Percentiles rank a stretch among this genome's conserved stretches.
phyloP scores from a whole-genome alignment of 495 filamentous ascomycete species.

The Lasiosphaeriaceae sp. region DNA sequence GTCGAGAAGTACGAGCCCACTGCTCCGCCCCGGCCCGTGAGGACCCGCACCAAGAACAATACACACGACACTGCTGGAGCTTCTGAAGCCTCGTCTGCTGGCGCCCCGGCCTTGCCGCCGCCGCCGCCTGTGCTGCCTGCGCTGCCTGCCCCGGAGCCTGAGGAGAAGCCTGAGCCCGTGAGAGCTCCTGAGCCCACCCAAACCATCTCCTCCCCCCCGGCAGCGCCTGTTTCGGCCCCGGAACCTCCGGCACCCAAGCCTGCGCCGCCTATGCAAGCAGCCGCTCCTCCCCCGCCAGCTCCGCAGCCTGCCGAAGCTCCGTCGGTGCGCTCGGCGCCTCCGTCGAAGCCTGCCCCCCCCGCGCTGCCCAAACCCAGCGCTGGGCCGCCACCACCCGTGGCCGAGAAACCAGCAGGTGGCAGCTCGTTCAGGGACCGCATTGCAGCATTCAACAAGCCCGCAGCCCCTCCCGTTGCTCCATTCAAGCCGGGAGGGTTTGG shows the following conservation, averaged over 20 bases:
- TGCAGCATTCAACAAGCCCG: constrained; percentile 90
- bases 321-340: constrained; percentile 17
- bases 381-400: constrained; percentile 58
- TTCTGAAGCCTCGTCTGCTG: constrained; percentile 64
- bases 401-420: constrained; percentile 65
- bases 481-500: constrained; percentile 71
- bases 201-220: constrained; percentile 24
- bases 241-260: constrained; percentile 34
- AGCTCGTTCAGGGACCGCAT: constrained; percentile 92
- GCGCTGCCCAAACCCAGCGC: constrained; percentile 45
- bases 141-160: constrained; percentile 22
- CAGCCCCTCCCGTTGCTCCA: constrained; percentile 79
- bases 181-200: constrained; percentile 16
- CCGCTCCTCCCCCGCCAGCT: constrained; percentile 35
- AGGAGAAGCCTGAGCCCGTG: constrained; percentile 29
- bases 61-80: constrained; percentile 39
- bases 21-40: constrained; percentile 78
- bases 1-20: constrained; percentile 92
- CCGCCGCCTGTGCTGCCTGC: constrained; percentile 31
- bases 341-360: constrained; percentile 39
- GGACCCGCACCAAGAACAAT: constrained; percentile 74
- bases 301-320: constrained; percentile 27
- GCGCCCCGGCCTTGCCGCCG: constrained; percentile 57
- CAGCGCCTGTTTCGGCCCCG: constrained; percentile 23
- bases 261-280: constrained; percentile 36